Evolutionary conservation across 495 filamentous ascomycete species (phyloP).

Genomic region (Emericellopsis terricola): DNA sequence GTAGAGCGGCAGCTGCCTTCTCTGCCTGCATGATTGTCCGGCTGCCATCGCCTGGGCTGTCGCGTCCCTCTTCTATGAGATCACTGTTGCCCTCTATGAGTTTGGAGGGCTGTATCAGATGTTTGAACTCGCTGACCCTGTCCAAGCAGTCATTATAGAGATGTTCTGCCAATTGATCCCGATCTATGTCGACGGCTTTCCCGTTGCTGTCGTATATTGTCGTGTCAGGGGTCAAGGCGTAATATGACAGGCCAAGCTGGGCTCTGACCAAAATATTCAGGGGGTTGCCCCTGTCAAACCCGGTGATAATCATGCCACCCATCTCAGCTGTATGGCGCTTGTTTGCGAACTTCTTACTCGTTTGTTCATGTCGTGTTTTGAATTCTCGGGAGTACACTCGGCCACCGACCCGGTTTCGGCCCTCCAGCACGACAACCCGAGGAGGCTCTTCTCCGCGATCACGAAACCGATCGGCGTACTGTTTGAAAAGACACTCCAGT

Average conservation of each 20-base stretch:
- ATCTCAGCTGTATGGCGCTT: constrained; percentile 77
- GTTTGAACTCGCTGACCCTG: constrained; percentile 73
- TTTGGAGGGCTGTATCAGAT: constrained; percentile 43
- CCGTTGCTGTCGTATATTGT: constrained; percentile 85
- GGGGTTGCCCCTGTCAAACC: constrained; percentile 90
- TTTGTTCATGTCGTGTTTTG: constrained; percentile 15
- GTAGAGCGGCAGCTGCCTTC: constrained; percentile 28
- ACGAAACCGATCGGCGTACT: constrained; percentile 49
- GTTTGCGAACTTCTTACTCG: constrained; percentile 22
- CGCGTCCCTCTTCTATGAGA: constrained; percentile 66
- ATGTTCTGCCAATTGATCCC: constrained; percentile 68
- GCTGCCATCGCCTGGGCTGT: constrained; percentile 51
- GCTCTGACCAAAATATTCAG: constrained; percentile 78
- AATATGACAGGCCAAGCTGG: constrained; percentile 76
- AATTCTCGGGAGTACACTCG: constrained; percentile 86
- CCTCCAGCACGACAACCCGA: constrained; percentile 70
- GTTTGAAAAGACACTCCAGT: constrained; percentile 62
- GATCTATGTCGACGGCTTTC: constrained; percentile 54
- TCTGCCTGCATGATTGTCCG: constrained; percentile 58
- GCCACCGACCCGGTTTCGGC: constrained; percentile 74
- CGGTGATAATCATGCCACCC: constrained; percentile 94
- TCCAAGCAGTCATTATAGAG: constrained; percentile 91
- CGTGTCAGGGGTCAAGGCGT: constrained; percentile 65
- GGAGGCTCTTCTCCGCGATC: constrained; percentile 45
- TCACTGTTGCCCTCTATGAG: constrained; percentile 74